phyloP scores from a whole-genome alignment of 164 flowering plant species.

The Berberis vulgaris region DNA sequence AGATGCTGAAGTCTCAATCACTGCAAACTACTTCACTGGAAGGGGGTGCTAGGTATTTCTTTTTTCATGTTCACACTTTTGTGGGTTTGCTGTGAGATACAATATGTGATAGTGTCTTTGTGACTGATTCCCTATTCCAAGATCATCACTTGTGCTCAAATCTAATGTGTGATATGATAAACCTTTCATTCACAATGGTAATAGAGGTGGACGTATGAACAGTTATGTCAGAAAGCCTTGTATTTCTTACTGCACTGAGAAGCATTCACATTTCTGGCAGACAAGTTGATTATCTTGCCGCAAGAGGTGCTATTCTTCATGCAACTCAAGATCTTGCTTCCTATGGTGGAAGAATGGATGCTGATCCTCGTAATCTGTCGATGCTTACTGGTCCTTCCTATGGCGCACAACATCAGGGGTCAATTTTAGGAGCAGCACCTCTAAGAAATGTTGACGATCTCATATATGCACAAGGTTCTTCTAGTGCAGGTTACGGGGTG shows the following conservation, averaged over 20 bases:
- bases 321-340: conserved; percentile 59
- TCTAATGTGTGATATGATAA: neutral
- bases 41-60: conserved; percentile 62
- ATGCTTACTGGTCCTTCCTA: conserved; percentile 49
- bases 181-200: conserved; percentile 4
- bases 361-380: conserved; percentile 60
- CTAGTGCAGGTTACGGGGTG: conserved; percentile 86
- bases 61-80: neutral
- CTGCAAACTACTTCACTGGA: conserved; percentile 65
- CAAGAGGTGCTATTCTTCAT: conserved; percentile 61
- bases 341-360: conserved; percentile 70
- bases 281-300: conserved; percentile 86
- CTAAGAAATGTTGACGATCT: conserved; percentile 63
- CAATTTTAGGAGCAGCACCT: conserved; percentile 87
- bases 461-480: conserved; percentile 51
- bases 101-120: neutral
- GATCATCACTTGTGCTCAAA: conserved; percentile 6
- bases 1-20: conserved; percentile 56
- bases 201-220: conserved; percentile 13
- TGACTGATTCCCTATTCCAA: conserved; percentile 1
- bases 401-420: conserved; percentile 48
- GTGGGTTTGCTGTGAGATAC: conserved; percentile 1
- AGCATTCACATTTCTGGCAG: conserved; percentile 93
- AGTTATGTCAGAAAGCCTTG: conserved; percentile 21
- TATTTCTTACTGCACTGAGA: conserved; percentile 52